These are phyloP conservation scores for Picochlorum sp. DNA, from an alignment of 139 green algal genomes.

Conservation along the genomic window DNA sequence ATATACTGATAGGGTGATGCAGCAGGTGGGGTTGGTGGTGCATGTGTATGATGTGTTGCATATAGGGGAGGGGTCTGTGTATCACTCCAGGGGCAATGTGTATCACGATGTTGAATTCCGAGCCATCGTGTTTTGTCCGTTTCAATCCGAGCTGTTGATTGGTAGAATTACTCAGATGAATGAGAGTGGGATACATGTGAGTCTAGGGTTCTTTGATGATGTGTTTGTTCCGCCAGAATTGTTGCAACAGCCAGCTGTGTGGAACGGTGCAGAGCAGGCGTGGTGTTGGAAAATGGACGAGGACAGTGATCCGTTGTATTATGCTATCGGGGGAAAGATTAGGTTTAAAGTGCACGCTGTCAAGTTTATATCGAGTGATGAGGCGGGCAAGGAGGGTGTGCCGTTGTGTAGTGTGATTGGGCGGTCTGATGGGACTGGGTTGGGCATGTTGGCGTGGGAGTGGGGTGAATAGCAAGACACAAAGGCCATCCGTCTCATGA, in stretches of 20 bases:
- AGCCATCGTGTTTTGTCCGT: constrained; percentile 83
- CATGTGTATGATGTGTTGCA: constrained; percentile 80
- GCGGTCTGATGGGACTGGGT: constrained; percentile 17
- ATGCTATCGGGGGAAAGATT: constrained; percentile 14
- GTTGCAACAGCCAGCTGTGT: constrained; percentile 56
- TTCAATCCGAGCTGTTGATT: constrained; percentile 72
- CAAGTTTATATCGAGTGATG: constrained; percentile 10
- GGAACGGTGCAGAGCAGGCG: constrained; percentile 20
- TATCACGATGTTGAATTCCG: constrained; percentile 69
- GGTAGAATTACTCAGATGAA: constrained; percentile 60
- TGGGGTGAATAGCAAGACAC: not conserved
- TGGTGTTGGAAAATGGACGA: constrained; percentile 22
- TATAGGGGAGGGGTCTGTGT: constrained; percentile 72
- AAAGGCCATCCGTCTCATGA: too few species aligned
- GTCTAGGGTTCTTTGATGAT: constrained; percentile 88
- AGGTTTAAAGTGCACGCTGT: constrained; percentile 25
- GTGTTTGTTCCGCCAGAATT: constrained; percentile 66
- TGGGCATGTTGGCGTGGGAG: constrained; percentile 33
- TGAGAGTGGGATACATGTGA: constrained; percentile 54
- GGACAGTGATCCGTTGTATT: constrained; percentile 25
- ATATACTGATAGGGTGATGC: constrained; percentile 66
- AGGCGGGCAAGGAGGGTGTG: constrained; percentile 5
- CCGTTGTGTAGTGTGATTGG: constrained; percentile 23
- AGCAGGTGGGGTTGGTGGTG: constrained; percentile 66
- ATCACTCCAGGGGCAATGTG: constrained; percentile 66